These are phyloP conservation scores for Fusarium ambrosium DNA, from an alignment of 2,329 filamentous ascomycete species.

Conservation along the genomic window DNA sequence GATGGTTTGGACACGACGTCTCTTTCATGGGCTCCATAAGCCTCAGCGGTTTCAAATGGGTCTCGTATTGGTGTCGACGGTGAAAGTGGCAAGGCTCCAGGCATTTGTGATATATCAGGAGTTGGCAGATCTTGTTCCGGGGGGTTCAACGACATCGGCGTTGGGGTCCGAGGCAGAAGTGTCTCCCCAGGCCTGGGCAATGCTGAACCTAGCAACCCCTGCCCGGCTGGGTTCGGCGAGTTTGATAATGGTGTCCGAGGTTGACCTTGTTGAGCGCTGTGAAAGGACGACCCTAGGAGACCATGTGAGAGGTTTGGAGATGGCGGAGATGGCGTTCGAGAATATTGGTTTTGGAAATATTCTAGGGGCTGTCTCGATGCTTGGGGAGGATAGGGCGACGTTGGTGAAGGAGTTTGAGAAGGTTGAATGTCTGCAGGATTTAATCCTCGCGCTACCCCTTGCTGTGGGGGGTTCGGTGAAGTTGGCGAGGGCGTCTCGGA, in stretches of 20 bases:
- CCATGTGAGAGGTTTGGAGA: background rate
- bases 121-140: background rate
- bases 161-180: background rate
- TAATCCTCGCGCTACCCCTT: background rate
- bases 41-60: background rate
- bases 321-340: background rate
- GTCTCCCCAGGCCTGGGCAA: background rate
- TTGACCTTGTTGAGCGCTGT: background rate
- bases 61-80: background rate
- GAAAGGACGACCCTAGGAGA: background rate
- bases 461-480: background rate
- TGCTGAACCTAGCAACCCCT: slow-evolving; percentile 3
- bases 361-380: background rate
- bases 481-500: background rate
- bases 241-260: slow-evolving; percentile 2
- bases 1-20: background rate
- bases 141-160: background rate
- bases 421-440: slow-evolving; percentile 3
- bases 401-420: slow-evolving; percentile 27
- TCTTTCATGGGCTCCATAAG: background rate
- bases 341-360: background rate
- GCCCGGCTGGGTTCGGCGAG: slow-evolving; percentile 24
- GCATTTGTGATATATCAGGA: background rate
- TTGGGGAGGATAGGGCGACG: slow-evolving; percentile 16
- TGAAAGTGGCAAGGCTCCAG: background rate